Base-by-base conservation (phyloP, 352 stramenopile genomes). In the Phytophthora agathidicida region DNA sequence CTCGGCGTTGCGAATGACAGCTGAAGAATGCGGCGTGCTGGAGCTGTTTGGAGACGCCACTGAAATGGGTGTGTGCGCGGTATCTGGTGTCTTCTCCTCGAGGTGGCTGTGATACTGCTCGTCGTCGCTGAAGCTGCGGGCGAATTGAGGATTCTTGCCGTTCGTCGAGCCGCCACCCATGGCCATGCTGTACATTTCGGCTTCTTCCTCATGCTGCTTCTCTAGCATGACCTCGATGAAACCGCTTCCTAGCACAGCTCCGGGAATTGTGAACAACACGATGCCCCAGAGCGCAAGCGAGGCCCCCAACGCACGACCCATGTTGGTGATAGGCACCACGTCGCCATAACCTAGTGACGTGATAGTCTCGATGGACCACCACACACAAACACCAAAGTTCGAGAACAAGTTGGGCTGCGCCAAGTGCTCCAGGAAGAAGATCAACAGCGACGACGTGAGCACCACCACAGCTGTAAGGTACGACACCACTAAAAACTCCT, bases 181-280 rank as follows among this genome's bases (percentile, higher is more conserved):
- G 3, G 50, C 57, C 43, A 73, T 52, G 27, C 53, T 77, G 33
- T 74, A 82, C 32, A 63, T 62, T 24, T 80, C 65, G 7, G 68
- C 68, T 24, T 84, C 70, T 11, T 80, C 65, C 22, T 66, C 49
- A 16, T 60, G 72, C 65, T 89, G 77, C 44, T 86, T 83, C 36
- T 88, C 75, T 33, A 89, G 67, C 77, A 89, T 87, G 2, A 88
- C 71, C 36, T 89, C 80, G 38, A 89, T 83, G 43, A 89, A 89
- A 14, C 77, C 75, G 19, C 77, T 88, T 17, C 77, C 68, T 2
- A 89, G 49, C 11, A 89, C 69, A 3, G 75, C 80, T 3, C 77
- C 80, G 7, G 79, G 79, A 41, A 89, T 86, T 11, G 77, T 75
- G 42, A 89, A 89, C n/a, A 89, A 52, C 11, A 88, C 57, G 28